Percentiles rank a stretch among this genome's conserved stretches.
Evolutionary conservation across 202 grass and related monocot genomes (phyloP).

Genomic region (Carex arenaria): DNA sequence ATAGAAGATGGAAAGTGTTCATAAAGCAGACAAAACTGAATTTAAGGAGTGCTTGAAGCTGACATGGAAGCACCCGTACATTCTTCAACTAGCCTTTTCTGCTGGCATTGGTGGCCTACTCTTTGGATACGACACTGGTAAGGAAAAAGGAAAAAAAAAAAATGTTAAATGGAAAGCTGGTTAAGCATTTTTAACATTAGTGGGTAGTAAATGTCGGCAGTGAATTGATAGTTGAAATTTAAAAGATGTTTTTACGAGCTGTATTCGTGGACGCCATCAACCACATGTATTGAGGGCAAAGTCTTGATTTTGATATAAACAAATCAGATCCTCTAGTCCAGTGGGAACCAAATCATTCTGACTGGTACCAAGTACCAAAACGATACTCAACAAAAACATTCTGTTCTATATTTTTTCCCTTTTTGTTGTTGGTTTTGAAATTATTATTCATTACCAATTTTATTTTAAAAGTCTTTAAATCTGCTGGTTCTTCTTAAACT

Average conservation of each 20-base stretch:
- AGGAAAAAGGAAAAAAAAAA: neutral
- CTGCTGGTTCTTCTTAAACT: neutral
- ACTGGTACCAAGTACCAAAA: neutral
- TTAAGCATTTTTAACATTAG: neutral
- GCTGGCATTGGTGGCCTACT: constrained; percentile 90
- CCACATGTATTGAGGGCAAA: neutral
- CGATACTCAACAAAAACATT: neutral
- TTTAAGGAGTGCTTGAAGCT: constrained; percentile 75
- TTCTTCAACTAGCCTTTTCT: constrained; percentile 84
- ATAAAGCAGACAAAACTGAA: constrained; percentile 53
- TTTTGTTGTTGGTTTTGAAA: neutral
- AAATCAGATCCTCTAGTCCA: neutral
- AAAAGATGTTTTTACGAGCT: neutral
- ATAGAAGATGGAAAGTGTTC: constrained; percentile 56
- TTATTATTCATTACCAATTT: neutral
- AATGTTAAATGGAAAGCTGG: neutral
- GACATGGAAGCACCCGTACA: constrained; percentile 80
- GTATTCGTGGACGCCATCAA: neutral
- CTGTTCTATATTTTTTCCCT: neutral
- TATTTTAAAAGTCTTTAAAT: neutral
- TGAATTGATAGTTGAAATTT: neutral
- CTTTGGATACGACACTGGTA: constrained; percentile 99
- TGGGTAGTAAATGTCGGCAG: neutral
- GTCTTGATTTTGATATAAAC: neutral
- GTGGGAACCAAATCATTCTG: neutral